Percentiles rank a stretch among this genome's conserved stretches.
Evolutionary conservation across 2,329 filamentous ascomycete species (phyloP).

Genomic region (Mycosphaerella sp.): DNA sequence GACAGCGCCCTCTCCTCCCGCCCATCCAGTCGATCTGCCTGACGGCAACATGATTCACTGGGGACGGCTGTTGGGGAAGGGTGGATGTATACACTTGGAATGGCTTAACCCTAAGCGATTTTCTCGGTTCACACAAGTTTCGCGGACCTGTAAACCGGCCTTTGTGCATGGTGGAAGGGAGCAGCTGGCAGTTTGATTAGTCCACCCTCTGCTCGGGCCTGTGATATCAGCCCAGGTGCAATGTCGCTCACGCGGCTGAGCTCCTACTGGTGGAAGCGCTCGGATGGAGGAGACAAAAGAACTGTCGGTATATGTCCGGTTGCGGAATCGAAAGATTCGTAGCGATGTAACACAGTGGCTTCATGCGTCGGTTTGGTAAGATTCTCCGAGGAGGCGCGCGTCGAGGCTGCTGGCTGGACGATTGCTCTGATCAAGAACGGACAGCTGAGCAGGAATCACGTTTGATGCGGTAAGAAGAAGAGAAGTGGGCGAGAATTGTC

Average conservation of each 20-base stretch:
- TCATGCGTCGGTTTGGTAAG: conserved; percentile 75
- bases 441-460: conserved; percentile 46
- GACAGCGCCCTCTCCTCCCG: conserved; percentile 19
- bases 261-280: conserved; percentile 12
- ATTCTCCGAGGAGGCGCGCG: conserved; percentile 69
- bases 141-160: conserved; percentile 16
- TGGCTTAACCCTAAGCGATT: conserved; percentile 94
- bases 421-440: conserved; percentile 59
- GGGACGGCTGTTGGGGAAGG: conserved; percentile 18
- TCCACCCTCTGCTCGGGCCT: conserved; percentile 28
- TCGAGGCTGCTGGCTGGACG: conserved; percentile 66
- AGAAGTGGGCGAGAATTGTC: conserved; percentile 47
- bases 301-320: conserved; percentile 32
- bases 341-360: conserved; percentile 40
- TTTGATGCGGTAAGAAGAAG: conserved; percentile 36
- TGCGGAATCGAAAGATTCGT: conserved; percentile 14
- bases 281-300: conserved; percentile 28
- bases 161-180: conserved; percentile 29
- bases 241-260: conserved; percentile 4
- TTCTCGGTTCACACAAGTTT: conserved; percentile 57
- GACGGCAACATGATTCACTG: conserved; percentile 5
- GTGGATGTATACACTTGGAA: conserved; percentile 41
- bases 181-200: conserved; percentile 67
- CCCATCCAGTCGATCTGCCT: conserved; percentile 7
- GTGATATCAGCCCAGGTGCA: conserved; percentile 8